Evolutionary conservation across 768 basidiomycete genomes (phyloP), one percentile per base, ranked within the genome.

Genomic region (Suillus clintonianus): DNA sequence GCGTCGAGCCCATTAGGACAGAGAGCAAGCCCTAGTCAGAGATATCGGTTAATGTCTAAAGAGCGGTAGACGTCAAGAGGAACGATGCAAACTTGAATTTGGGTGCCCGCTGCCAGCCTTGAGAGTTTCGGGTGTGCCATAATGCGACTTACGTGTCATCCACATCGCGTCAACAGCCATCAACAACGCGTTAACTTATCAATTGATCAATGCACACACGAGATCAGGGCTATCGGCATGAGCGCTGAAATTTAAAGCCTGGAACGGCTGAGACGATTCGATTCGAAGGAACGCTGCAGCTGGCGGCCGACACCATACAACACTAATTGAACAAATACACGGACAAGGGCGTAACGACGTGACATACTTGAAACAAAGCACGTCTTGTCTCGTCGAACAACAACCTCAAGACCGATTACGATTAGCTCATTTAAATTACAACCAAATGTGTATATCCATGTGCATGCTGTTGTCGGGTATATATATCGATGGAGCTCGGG

Each of bases 1-100:
- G 79, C 59, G 81, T 68, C 24, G 81, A 77, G 51, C 84, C 84
- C 84, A 85, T 85, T 15, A 54, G 63, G 27, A 19, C 1, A 17
- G 30, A 30, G 50, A 19, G 27, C 27, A 27, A n/a, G n/a, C n/a
- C n/a, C 27, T 27, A 27, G 15, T 47, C 3, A 6, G 45, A 22
- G 3, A 24, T 48, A 30, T 14, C 3, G 15, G 3, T 37, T 34
- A 50, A 27, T 2, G 27, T 27, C 27, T 27, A 27, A 58, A 8
- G 17, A n/a, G 22, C n/a, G 43, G 53, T 37, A 39, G 41, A 4
- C 11, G 62, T 45, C 19, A 15, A 47, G 62, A 51, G 57, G 57
- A 30, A 39, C 56, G 17, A 37, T 57, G 14, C 22, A 34, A 34
- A 45, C 4, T n/a, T 3, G 42, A 27, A 50, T 6, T 9, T 59